Evolutionary conservation across 176 grass and related monocot species (phyloP).

Genomic region (Bonia amplexicaulis): DNA sequence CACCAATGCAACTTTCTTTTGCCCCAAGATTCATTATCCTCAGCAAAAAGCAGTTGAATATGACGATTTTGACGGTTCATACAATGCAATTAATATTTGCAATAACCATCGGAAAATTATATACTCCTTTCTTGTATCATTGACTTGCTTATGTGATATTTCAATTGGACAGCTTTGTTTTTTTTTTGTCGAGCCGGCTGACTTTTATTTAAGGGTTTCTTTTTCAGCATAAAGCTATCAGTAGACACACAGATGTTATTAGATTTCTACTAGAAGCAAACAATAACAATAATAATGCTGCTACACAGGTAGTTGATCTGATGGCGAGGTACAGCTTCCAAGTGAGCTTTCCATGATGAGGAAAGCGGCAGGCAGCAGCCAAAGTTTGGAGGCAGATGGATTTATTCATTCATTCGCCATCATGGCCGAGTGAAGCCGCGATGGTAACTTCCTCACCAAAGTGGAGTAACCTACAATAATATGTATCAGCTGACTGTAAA

Average conservation of each 20-base stretch:
- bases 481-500: too few relatives aligned
- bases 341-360: slow-evolving; percentile 46
- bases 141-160: neutral
- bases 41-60: neutral
- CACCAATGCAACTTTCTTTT: neutral
- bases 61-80: neutral
- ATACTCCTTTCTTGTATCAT: neutral
- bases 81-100: neutral
- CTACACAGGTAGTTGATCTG: neutral
- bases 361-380: slow-evolving; percentile 15
- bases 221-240: too few relatives aligned
- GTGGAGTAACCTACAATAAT: neutral
- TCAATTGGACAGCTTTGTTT: neutral
- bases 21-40: neutral
- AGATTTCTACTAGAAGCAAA: neutral
- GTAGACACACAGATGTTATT: neutral
- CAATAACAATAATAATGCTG: neutral
- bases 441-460: slow-evolving; percentile 33
- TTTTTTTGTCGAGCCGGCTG: neutral
- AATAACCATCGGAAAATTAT: neutral
- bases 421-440: slow-evolving; percentile 9
- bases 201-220: neutral
- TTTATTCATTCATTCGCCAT: slow-evolving; percentile 34
- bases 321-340: slow-evolving; percentile 10
- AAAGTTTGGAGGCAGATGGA: neutral